Percentiles rank a stretch among this genome's conserved stretches.
phyloP scores from a whole-genome alignment of 2,329 filamentous ascomycete species.

The Polychaeton citri region DNA sequence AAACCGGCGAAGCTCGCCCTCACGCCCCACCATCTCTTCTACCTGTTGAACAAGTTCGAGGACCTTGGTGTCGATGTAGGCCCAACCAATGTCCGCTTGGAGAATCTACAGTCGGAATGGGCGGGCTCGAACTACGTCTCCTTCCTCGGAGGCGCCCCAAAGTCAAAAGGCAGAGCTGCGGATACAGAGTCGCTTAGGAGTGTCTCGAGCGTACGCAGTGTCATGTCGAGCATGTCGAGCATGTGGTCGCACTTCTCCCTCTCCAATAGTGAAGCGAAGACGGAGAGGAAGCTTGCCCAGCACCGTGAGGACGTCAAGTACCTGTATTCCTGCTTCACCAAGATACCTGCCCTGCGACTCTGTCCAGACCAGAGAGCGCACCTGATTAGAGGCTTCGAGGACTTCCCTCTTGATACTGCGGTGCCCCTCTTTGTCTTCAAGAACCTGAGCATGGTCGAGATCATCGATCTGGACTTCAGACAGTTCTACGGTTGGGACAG shows the following conservation, averaged over 20 bases:
- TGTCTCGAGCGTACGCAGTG: slow-evolving; percentile 89
- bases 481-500: slow-evolving; percentile 97
- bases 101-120: slow-evolving; percentile 82
- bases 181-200: slow-evolving; percentile 88
- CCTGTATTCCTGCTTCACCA: slow-evolving; percentile 94
- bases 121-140: slow-evolving; percentile 90
- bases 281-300: slow-evolving; percentile 78
- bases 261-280: slow-evolving; percentile 66
- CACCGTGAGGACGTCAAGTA: slow-evolving; percentile 84
- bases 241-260: slow-evolving; percentile 84
- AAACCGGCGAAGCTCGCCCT: slow-evolving; percentile 87
- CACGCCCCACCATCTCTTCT: slow-evolving; percentile 93
- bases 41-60: slow-evolving; percentile 87
- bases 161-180: slow-evolving; percentile 68
- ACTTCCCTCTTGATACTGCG: slow-evolving; percentile 95
- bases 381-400: slow-evolving; percentile 84
- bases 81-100: slow-evolving; percentile 88
- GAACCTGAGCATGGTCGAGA: slow-evolving; percentile 84
- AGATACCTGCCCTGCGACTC: slow-evolving; percentile 82
- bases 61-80: slow-evolving; percentile 82
- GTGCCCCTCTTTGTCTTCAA: slow-evolving; percentile 97
- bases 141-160: slow-evolving; percentile 73
- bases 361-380: slow-evolving; percentile 87
- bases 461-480: slow-evolving; percentile 89
- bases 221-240: slow-evolving; percentile 92